Base-by-base conservation (phyloP, 164 flowering plant genomes). In the Stephania cephalantha region DNA sequence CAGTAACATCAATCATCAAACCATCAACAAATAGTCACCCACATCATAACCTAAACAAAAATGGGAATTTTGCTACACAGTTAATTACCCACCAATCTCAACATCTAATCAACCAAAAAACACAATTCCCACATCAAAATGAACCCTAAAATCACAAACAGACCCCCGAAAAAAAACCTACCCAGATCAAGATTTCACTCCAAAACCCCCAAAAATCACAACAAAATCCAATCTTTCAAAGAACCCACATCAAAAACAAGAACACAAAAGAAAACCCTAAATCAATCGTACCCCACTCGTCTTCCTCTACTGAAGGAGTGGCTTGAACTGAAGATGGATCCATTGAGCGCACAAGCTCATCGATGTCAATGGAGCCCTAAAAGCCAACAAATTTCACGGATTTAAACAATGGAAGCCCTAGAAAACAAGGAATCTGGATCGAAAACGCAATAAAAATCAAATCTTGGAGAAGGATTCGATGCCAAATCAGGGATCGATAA, bases 231-330 rank as follows among this genome's bases (percentile, higher is more conserved):
- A 61, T 61, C 22, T 61, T 61, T 20, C 66, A 61, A 61, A 18
- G 20, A 20, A 61, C 9, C 22, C 25, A 61, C 66, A 61, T 18
- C 7, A 61, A 20, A 18, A 61, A 18, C 3, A 17, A 58, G 64
- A 58, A 58, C 13, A 58, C 64, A 68, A 18, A 0, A 7, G 30
- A 52, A 52, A 58, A 11, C 12, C 69, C 11, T 7, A 18, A 63
- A 25, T 45, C 18, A 77, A 58, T 35, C 72, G 69, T 86, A 89
- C 95, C 95, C 95, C 95, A 90, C 81, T 89, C 92, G 75, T 90
- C 91, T 76, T 88, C 92, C 85, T 86, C 88, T 63, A 81, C 52
- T 46, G 84, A 76, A 77, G 85, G 84, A 85, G 85, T 81, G 83
- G 87, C 67, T 68, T 75, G 90, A 74, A 77, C 79, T 73, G 86